phyloP scores from a whole-genome alignment of 2,329 filamentous ascomycete species.

The Akanthomyces dipterigenus region DNA sequence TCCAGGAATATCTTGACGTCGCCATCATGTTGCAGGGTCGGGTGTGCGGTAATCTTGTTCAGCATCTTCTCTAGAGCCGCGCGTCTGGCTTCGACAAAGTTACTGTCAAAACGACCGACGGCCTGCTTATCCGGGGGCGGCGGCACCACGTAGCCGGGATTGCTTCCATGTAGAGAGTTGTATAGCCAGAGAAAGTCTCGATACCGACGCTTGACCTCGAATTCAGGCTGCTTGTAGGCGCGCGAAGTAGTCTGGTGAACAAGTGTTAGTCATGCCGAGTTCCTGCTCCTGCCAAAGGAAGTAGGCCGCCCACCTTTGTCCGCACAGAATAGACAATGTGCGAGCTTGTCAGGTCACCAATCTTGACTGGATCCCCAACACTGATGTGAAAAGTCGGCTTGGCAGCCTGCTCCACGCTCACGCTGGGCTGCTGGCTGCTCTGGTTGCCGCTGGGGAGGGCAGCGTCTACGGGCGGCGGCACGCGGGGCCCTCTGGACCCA shows the following conservation, averaged over 20 bases:
- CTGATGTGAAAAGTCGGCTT: conserved; percentile 87
- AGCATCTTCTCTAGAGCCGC: conserved; percentile 95
- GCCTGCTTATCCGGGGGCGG: conserved; percentile 97
- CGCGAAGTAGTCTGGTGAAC: conserved; percentile 75
- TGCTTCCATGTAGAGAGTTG: conserved; percentile 87
- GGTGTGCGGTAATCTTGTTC: conserved; percentile 88
- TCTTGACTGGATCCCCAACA: conserved; percentile 95
- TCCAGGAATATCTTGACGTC: conserved; percentile 96
- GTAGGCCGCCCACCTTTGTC: conserved; percentile 62
- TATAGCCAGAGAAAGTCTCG: conserved; percentile 98
- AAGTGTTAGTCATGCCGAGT: conserved; percentile 13
- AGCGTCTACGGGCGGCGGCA: conserved; percentile 58
- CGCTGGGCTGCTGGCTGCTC: conserved; percentile 61
- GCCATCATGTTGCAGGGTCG: conserved; percentile 83
- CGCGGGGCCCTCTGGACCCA: conserved; percentile 44
- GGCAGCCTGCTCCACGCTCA: conserved; percentile 86
- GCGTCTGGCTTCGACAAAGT: conserved; percentile 90
- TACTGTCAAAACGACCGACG: conserved; percentile 88
- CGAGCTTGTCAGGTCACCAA: conserved; percentile 91
- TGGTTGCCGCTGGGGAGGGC: conserved; percentile 45
- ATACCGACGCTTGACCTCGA: conserved; percentile 88
- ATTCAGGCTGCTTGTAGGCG: conserved; percentile 87
- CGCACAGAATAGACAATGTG: conserved; percentile 96
- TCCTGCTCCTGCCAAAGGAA: neutral
- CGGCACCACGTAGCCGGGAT: conserved; percentile 89